Base-by-base conservation (phyloP, 1,139 yeast genomes). In the Eremothecium gossypii region DNA sequence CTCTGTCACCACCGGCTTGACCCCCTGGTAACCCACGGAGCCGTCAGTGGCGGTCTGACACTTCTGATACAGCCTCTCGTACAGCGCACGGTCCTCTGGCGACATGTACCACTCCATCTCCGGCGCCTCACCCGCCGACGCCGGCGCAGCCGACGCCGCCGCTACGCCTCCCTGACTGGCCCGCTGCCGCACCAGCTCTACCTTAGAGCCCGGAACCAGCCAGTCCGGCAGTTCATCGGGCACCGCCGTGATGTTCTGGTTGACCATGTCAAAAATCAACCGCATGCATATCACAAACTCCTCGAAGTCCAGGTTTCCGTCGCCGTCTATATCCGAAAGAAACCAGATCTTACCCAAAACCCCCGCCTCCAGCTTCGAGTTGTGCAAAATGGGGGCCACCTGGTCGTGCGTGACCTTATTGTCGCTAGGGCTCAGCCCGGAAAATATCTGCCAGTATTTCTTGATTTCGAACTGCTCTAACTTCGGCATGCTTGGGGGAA, bases 231-330 rank as follows among this genome's bases (percentile, higher is more conserved):
- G 71, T 41, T 73, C 71, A 17, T 67, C 62, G 1, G 98, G 98
- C 6, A 89, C 71, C 14, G 67, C 65, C 8, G 70, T 61, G 39
- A 73, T 69, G 36, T 77, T 80, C 27, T 89, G 87, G 63, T 89
- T 87, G 40, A 91, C 91, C 57, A 83, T 65, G 62, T 91, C 98
- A 61, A 87, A 93, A 39, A 89, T 84, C 47, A 91, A 73, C 51
- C 96, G 73, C 98, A 91, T 93, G 44, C 97, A 91, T 49, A 91
- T 86, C 61, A 97, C 91, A 63, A 91, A 91, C 66, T 91, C 98
- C 63, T 91, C 99, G 61, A 91, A 91, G 63, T 93, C 99, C 53
- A 91, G 72, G 52, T 72, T 71, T 14, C 96, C 96, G 63, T 91
- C 98, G 44, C 76, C 76, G 63, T 91, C 98, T 42, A 91, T 86